These are phyloP conservation scores for Plantago ovata DNA, from an alignment of 257 asterid genomes.

Conservation along the genomic window DNA sequence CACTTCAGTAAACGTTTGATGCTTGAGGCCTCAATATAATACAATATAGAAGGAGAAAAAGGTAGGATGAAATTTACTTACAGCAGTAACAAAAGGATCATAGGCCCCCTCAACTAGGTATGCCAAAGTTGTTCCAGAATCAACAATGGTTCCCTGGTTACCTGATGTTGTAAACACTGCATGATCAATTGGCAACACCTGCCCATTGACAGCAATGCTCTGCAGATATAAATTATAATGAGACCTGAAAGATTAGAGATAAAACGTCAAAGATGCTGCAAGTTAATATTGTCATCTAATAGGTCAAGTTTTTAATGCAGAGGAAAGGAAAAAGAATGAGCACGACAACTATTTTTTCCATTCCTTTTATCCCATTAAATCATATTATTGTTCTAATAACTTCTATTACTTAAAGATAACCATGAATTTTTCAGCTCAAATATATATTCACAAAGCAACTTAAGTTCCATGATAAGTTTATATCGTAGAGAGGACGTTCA, in stretches of 20 bases:
- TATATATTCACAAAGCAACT: no score
- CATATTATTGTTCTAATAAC: not conserved
- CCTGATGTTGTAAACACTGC: constrained; percentile 54
- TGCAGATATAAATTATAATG: constrained; percentile 62
- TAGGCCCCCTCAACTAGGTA: constrained; percentile 82
- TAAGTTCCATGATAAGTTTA: no score
- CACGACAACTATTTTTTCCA: constrained; percentile 4
- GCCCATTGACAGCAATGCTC: constrained; percentile 69
- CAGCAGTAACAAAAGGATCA: constrained; percentile 74
- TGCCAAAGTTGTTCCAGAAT: constrained; percentile 87
- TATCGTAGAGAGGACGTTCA: no score
- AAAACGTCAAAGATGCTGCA: constrained; percentile 11
- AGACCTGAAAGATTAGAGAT: constrained; percentile 47
- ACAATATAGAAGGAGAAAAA: not conserved
- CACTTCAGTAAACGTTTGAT: no score
- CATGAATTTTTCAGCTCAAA: not conserved
- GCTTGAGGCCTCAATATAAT: no score
- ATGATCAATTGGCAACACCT: constrained; percentile 51
- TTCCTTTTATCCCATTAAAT: not conserved
- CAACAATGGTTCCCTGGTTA: constrained; percentile 63
- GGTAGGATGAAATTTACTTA: constrained; percentile 35
- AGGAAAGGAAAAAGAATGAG: constrained; percentile 6
- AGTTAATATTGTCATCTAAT: constrained; percentile 7
- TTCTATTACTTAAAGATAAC: not conserved
- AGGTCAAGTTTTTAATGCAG: not conserved